Base-by-base conservation (phyloP, 2,329 filamentous ascomycete species). In the Penicillium sp. region DNA sequence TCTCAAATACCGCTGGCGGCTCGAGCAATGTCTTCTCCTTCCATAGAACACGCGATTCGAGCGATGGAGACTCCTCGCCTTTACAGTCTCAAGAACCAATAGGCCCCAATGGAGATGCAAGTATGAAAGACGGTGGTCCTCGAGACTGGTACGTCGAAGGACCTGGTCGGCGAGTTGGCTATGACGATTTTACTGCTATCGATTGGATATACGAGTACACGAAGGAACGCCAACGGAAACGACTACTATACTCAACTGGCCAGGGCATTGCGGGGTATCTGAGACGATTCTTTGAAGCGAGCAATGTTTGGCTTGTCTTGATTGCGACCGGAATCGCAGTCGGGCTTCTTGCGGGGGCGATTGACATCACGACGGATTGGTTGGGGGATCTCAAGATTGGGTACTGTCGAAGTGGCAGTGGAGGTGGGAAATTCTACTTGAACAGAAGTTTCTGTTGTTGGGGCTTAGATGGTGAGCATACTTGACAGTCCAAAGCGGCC, bases 201-300 rank as follows among this genome's bases (percentile, higher is more conserved):
- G 93, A 98, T 73, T 98, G 93, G 93, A 97, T 97, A 65, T 97
- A 95, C 61, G 93, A 98, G 69, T 95, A 97, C 65, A 93, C 88
- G 45, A 96, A 96, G 68, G 93, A 98, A 72, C 82, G 93, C 18
- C 89, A 95, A 67, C 82, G 93, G 25, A 73, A 94, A 61, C 82
- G 89, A n/a, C 80, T 86, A 28, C 75, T 98, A 18, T 80, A 83
- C 47, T 81, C 85, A 0, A 81, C 79, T 59, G 79, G 83, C 6
- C 77, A 80, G 18, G 88, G 90, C 0, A 57, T 95, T 4, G 51
- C 90, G 18, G 89, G 90, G 9, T 82, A 89, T 59, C 61, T 86
- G 46, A 83, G 80, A 52, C 83, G 86, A 55, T 72, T 94, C 25
- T 75, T 88, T 12, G 93, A 98, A 67, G 84, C 84, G 4, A 90